These are phyloP conservation scores for Curvularia eragrostidis DNA, from an alignment of 2,329 filamentous ascomycete species.

Conservation along the genomic window DNA sequence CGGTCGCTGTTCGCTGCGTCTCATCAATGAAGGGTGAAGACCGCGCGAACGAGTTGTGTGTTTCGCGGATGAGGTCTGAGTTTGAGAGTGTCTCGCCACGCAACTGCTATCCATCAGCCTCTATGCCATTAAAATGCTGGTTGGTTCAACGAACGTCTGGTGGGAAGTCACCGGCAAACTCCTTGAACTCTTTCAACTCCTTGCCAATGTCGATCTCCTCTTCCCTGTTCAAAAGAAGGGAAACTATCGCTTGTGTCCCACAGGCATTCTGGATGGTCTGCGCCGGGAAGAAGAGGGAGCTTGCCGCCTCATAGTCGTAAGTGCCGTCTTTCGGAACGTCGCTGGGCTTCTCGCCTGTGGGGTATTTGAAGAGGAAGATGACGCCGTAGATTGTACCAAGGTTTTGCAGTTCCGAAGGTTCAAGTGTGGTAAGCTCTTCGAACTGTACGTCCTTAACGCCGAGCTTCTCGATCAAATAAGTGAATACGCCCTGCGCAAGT, in stretches of 20 bases:
- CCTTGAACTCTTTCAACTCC: slow-evolving; percentile 77
- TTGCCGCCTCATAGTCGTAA: slow-evolving; percentile 77
- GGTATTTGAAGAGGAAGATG: slow-evolving; percentile 99
- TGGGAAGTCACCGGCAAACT: slow-evolving; percentile 85
- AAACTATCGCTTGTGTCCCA: slow-evolving; percentile 92
- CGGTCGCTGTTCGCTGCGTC: slow-evolving; percentile 73
- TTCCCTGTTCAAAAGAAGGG: slow-evolving; percentile 86
- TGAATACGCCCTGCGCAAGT: slow-evolving; percentile 81
- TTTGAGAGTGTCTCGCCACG: slow-evolving; percentile 75
- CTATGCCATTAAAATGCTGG: not conserved
- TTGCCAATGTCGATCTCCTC: slow-evolving; percentile 73
- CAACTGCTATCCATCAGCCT: slow-evolving; percentile 55
- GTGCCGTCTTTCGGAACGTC: slow-evolving; percentile 78
- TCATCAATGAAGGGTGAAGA: slow-evolving; percentile 93
- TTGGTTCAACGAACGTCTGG: slow-evolving; percentile 52
- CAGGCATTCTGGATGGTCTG: slow-evolving; percentile 99
- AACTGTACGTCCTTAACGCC: slow-evolving; percentile 95
- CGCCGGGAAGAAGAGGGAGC: slow-evolving; percentile 87
- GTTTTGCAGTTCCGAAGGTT: slow-evolving; percentile 73
- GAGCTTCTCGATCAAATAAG: slow-evolving; percentile 89
- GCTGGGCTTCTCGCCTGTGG: slow-evolving; percentile 69
- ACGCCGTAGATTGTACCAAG: slow-evolving; percentile 79
- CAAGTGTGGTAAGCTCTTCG: slow-evolving; percentile 91
- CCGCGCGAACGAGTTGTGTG: slow-evolving; percentile 89
- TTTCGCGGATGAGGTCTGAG: slow-evolving; percentile 63